These are phyloP conservation scores for Cryomyces antarcticus DNA, from an alignment of 495 filamentous ascomycete species.

Conservation along the genomic window DNA sequence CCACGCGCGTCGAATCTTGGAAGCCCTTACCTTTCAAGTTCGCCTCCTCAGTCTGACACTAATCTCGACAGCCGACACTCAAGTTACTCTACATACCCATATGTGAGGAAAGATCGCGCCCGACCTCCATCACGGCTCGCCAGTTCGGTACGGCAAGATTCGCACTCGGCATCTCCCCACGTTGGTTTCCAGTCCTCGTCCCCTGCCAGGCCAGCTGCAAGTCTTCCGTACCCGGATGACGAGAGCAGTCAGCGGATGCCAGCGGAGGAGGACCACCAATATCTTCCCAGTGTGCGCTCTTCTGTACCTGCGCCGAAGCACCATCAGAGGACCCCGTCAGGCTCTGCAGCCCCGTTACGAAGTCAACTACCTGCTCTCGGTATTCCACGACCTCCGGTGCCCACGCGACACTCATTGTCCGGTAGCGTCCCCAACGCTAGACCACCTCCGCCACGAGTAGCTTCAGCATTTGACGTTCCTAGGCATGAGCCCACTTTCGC, in stretches of 20 bases:
- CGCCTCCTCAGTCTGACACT: not conserved
- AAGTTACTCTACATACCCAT: not conserved
- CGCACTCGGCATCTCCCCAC: no score
- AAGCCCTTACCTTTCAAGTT: not conserved
- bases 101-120: not conserved
- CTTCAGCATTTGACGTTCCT: not conserved
- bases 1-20: not conserved
- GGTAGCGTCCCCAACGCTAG: not conserved
- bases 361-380: not conserved
- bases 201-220: no score
- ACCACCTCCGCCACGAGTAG: not conserved
- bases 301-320: no score
- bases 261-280: no score
- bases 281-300: no score
- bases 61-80: not conserved
- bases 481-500: not conserved
- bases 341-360: not conserved
- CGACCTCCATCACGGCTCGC: slow-evolving; percentile 7
- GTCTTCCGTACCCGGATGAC: no score
- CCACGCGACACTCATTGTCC: not conserved
- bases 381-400: not conserved
- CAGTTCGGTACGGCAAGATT: not conserved
- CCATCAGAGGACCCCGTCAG: not conserved
- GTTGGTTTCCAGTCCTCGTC: no score
- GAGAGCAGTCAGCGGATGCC: no score